These are phyloP conservation scores for Nepenthes gracilis DNA, from an alignment of 148 eudicot species.

Conservation along the genomic window DNA sequence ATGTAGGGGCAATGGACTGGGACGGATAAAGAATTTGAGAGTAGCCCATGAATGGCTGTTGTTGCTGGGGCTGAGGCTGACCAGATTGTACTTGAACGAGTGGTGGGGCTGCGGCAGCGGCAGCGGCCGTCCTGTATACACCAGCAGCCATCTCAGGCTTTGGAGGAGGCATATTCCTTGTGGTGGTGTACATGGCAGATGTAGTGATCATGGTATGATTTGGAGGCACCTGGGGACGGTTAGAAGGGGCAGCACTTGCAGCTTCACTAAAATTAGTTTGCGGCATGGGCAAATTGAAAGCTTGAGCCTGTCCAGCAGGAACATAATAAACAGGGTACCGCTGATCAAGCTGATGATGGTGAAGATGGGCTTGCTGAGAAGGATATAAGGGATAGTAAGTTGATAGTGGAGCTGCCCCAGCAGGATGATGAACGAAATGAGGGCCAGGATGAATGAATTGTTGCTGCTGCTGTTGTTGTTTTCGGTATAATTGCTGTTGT, in stretches of 20 bases:
- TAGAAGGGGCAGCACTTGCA: slow-evolving; percentile 17
- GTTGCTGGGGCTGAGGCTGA: slow-evolving; percentile 35
- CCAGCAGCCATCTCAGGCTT: slow-evolving; percentile 45
- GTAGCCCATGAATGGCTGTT: slow-evolving; percentile 39
- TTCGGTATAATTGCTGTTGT: slow-evolving; percentile 42
- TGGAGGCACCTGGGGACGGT: slow-evolving; percentile 39
- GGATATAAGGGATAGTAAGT: slow-evolving; percentile 65
- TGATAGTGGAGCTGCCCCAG: slow-evolving; percentile 41
- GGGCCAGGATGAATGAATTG: slow-evolving; percentile 56
- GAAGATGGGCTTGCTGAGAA: slow-evolving; percentile 50
- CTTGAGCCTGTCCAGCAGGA: slow-evolving; percentile 56
- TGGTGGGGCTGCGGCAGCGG: slow-evolving; percentile 21
- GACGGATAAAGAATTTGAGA: slow-evolving; percentile 63
- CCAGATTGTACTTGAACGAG: slow-evolving; percentile 39
- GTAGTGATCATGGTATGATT: slow-evolving; percentile 11
- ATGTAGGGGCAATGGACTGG: slow-evolving; percentile 50
- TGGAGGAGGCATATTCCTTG: slow-evolving; percentile 29
- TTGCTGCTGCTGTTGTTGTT: slow-evolving; percentile 35
- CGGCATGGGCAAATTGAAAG: slow-evolving; percentile 47
- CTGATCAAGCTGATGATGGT: slow-evolving; percentile 27
- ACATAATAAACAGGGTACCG: slow-evolving; percentile 51
- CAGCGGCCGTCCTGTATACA: slow-evolving; percentile 28
- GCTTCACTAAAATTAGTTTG: slow-evolving; percentile 36
- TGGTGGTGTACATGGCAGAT: slow-evolving; percentile 20
- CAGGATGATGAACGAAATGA: slow-evolving; percentile 42